Evolutionary conservation across 2,329 filamentous ascomycete genomes (phyloP), one percentile per base, ranked within the genome.

Genomic region (Amauroascus verrucosus): DNA sequence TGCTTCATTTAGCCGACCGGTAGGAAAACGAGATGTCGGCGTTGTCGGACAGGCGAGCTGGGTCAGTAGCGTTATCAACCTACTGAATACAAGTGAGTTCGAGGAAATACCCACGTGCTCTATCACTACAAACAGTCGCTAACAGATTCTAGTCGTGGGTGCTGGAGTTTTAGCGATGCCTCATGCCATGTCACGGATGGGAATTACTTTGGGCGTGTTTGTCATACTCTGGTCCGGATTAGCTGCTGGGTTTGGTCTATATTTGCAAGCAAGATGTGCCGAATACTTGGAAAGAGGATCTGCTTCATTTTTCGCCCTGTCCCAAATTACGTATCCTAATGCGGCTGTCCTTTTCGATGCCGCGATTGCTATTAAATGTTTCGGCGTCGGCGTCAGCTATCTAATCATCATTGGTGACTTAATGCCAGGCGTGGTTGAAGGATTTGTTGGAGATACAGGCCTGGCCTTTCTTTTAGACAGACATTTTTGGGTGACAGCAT

Each of bases 371-470:
- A 83, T 98, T 65, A 98, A 98, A 69, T 98, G 93, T 70, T 98
- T 98, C 66, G 93, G 93, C 35, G 93, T 98, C 8, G 93, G 87
- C 20, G 88, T 97, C 56, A 96, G 89, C 62, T 98, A 98, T 72
- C 80, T 98, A 63, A 98, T 98, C 65, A 97, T 98, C 64, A 97
- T 98, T 61, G 93, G 93, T 48, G 93, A 98, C 67, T 75, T 98
- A 58, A 98, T 98, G 93, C 93, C 93, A 0, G 91, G 89, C 37
- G 93, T 98, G 8, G 83, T 93, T 22, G 74, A 82, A 56, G 93
- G 90, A 3, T 91, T 98, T 68, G 80, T 82, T 57, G 77, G 79
- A 46, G 73, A 75, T 48, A 79, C 80, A 18, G 76, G 80, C 1
- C 73, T 85, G 43, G 78, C 82, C 1, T 97, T 91, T 64, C 72